These are phyloP conservation scores for Zanthoxylum bungeanum DNA, from an alignment of 345 rosid species.

Conservation along the genomic window DNA sequence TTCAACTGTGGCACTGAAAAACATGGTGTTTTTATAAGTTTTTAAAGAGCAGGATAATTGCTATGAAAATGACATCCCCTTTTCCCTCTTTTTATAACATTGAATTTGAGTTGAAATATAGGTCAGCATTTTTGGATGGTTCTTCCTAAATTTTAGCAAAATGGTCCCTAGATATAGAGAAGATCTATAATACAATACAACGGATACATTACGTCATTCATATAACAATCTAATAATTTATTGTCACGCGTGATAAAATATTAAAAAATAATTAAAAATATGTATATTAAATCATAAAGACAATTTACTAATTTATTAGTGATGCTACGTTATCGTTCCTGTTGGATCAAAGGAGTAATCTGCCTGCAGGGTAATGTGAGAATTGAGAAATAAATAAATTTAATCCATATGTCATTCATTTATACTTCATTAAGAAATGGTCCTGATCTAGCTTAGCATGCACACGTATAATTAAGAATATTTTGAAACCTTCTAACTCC, in stretches of 20 bases:
- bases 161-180: conserved; percentile 26
- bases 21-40: conserved; percentile 47
- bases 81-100: conserved; percentile 11
- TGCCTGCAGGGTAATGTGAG: too few species aligned
- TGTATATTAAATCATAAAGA: too few species aligned
- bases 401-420: conserved; percentile 22
- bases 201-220: too few species aligned
- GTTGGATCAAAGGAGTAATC: too few species aligned
- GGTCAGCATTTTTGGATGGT: conserved; percentile 34
- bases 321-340: too few species aligned
- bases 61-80: conserved; percentile 47
- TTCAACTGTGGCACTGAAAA: conserved; percentile 73
- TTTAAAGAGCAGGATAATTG: conserved; percentile 44
- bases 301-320: too few species aligned
- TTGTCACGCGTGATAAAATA: too few species aligned
- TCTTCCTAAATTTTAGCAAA: conserved; percentile 28
- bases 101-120: conserved; percentile 29
- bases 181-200: too few species aligned
- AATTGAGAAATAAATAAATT: background rate
- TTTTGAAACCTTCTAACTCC: background rate
- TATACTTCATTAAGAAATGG: conserved; percentile 4
- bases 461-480: background rate
- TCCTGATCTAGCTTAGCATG: background rate
- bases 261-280: too few species aligned
- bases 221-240: too few species aligned